Base-by-base conservation (phyloP, 257 asterid genomes). In the Parsonsia alboflavescens region DNA sequence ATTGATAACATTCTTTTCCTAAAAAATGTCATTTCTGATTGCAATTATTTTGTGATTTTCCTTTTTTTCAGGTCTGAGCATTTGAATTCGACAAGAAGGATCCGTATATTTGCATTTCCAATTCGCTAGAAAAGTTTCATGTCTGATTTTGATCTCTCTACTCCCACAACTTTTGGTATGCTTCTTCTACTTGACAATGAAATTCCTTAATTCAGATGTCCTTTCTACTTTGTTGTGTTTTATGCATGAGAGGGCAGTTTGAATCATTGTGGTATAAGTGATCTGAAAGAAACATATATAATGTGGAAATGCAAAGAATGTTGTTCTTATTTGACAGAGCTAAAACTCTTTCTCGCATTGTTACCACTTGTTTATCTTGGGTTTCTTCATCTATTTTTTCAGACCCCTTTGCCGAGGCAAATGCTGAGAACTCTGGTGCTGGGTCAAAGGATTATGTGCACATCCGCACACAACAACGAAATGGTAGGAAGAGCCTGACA, bases 371-470 rank as follows among this genome's bases (percentile, higher is more conserved):
- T 30, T 42, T 11, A 39, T 9, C 17, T 69, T 68, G 36, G 21
- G 19, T 36, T 49, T 11, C n/a, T 70, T 4, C 21, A 45, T 75
- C 62, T n/a, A 28, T 24, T 21, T 42, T 26, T 56, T 70, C 9
- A 85, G 89, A 86, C 80, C 89, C 88, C 67, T 86, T 86, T 66
- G 89, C 86, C 66, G 89, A 83, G 80, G 86, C 88, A 79, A 86
- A 86, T 86, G 86, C 86, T 83, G 88, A 74, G 13, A 81, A 86
- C 75, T 79, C 89, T 49, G 89, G 86, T 73, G 86, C 86, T 68
- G 88, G 89, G 72, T 24, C 89, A 79, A 86, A 83, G 74, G 89
- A 86, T 30, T 83, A 83, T 78, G 84, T 86, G 71, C 88, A 86
- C 65, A 86, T 86, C 45, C 88, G 85, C 50, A 54, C 65, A 49